Percentiles rank a stretch among this genome's conserved stretches.
Evolutionary conservation across 1,139 yeast species (phyloP).

Genomic region (Meyerozyma sp.): DNA sequence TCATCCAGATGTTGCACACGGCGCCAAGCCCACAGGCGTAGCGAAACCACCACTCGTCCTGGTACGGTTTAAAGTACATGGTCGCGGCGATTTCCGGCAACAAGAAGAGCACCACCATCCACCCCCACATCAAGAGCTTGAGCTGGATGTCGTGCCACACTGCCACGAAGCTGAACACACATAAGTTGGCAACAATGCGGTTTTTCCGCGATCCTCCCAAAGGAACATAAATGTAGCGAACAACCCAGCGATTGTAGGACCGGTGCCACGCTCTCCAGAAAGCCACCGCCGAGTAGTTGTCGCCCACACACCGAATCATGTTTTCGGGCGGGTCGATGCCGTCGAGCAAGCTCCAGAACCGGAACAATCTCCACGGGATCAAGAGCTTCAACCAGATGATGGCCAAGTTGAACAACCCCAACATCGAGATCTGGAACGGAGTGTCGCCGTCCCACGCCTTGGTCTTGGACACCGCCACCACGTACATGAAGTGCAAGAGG

Average conservation of each 20-base stretch:
- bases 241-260: slow-evolving; percentile 85
- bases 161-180: slow-evolving; percentile 96
- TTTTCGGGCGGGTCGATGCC: slow-evolving; percentile 96
- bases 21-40: slow-evolving; percentile 85
- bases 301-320: slow-evolving; percentile 94
- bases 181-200: slow-evolving; percentile 66
- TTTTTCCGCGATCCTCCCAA: slow-evolving; percentile 73
- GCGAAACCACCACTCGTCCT: slow-evolving; percentile 64
- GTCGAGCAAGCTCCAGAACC: slow-evolving; percentile 88
- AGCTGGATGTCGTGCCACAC: slow-evolving; percentile 97
- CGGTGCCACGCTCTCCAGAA: slow-evolving; percentile 99
- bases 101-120: slow-evolving; percentile 83
- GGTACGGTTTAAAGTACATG: slow-evolving; percentile 33
- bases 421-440: slow-evolving; percentile 92
- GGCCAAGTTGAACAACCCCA: slow-evolving; percentile 84
- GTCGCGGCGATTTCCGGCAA: slow-evolving; percentile 84
- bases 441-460: slow-evolving; percentile 88
- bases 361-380: slow-evolving; percentile 93
- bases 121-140: slow-evolving; percentile 87
- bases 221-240: slow-evolving; percentile 79
- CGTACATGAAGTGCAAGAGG: slow-evolving; percentile 80
- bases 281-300: slow-evolving; percentile 85
- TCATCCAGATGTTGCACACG: slow-evolving; percentile 88
- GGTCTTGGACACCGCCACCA: slow-evolving; percentile 84
- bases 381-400: slow-evolving; percentile 88